A percentile compares a stretch with the other conserved stretches of the same genome.
Conservation (phyloP, 352 stramenopile genomes). For the Globisporangium alternatum region DNA sequence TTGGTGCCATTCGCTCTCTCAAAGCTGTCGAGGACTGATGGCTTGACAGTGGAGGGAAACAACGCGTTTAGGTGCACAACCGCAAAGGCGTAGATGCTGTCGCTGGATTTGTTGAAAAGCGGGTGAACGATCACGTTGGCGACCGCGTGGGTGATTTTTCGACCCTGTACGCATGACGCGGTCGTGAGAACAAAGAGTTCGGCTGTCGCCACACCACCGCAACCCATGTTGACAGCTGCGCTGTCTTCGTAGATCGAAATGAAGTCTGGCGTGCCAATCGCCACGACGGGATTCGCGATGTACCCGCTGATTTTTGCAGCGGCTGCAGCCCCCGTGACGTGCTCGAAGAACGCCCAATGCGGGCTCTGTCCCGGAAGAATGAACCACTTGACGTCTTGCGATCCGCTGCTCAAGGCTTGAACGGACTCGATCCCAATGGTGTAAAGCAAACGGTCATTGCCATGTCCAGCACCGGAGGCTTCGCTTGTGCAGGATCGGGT, state of each 20-base stretch:
- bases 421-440: neutral
- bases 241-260: neutral
- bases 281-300: neutral
- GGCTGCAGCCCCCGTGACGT: neutral
- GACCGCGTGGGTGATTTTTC: neutral
- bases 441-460: no score
- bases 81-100: neutral
- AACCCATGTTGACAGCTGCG: neutral
- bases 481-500: neutral
- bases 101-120: neutral
- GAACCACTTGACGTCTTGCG: neutral
- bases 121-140: neutral
- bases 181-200: neutral
- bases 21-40: neutral
- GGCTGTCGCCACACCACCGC: neutral
- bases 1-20: neutral
- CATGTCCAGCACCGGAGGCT: neutral
- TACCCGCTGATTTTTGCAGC: neutral
- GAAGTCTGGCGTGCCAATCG: neutral
- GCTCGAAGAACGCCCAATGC: neutral
- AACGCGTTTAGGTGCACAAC: neutral
- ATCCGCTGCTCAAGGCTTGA: neutral
- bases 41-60: no score
- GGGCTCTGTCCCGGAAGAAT: neutral
- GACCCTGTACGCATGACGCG: neutral